Conservation (phyloP, 805 yeast genomes). For the Tetrapisispora phaffii region DNA sequence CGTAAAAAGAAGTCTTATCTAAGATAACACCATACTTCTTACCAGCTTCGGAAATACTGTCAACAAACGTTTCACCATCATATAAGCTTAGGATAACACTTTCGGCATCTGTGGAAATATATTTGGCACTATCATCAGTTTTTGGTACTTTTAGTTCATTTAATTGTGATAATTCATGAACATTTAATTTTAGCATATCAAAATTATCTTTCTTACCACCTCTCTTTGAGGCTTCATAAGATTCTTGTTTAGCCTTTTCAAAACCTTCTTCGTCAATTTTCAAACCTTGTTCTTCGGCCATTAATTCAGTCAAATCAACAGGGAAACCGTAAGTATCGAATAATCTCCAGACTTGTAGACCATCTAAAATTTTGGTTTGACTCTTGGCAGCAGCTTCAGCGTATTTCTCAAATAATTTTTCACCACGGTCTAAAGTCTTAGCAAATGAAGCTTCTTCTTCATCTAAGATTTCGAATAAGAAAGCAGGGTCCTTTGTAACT, state of each 20-base stretch:
- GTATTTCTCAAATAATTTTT: constrained; percentile 87
- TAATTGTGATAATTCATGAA: constrained; percentile 73
- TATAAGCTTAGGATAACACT: constrained; percentile 65
- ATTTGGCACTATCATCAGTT: constrained; percentile 78
- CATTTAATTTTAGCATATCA: constrained; percentile 70
- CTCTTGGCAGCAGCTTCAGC: constrained; percentile 73
- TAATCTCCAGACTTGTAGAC: constrained; percentile 95
- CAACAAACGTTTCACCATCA: constrained; percentile 53
- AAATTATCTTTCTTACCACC: constrained; percentile 54
- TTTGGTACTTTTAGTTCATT: constrained; percentile 51
- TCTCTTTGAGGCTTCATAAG: constrained; percentile 92
- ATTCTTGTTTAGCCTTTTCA: constrained; percentile 79
- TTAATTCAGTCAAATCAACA: constrained; percentile 89
- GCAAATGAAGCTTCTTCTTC: constrained; percentile 96
- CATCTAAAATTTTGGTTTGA: constrained; percentile 68
- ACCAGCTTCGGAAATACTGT: constrained; percentile 35
- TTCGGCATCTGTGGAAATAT: constrained; percentile 56
- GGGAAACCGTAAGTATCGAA: constrained; percentile 99
- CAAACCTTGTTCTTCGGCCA: constrained; percentile 97
- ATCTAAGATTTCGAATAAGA: constrained; percentile 79
- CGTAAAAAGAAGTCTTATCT: constrained; percentile 90
- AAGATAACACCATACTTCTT: constrained; percentile 70
- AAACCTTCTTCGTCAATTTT: constrained; percentile 87
- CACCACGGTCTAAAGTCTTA: constrained; percentile 95
- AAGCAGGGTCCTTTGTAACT: constrained; percentile 56